These are phyloP conservation scores for Canariomyces notabilis DNA, from an alignment of 2,329 filamentous ascomycete species.

Conservation along the genomic window DNA sequence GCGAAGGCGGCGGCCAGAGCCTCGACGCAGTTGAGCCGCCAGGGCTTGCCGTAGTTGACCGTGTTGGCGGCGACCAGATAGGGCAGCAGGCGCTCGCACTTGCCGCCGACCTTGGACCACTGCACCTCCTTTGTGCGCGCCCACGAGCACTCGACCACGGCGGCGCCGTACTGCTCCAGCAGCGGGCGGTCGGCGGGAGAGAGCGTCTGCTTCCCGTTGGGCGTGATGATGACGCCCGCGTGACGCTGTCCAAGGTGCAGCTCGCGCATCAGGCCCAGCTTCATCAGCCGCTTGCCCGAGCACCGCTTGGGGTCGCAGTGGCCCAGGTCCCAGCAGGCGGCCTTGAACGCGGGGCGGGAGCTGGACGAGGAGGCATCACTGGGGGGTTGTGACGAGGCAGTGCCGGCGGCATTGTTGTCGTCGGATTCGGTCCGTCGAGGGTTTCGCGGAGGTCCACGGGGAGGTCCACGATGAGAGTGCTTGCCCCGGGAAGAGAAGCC, in stretches of 20 bases:
- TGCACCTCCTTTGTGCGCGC: slow-evolving; percentile 87
- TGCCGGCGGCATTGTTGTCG: slow-evolving; percentile 30
- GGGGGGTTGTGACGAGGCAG: slow-evolving; percentile 35
- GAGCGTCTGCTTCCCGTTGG: slow-evolving; percentile 82
- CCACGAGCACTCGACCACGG: slow-evolving; percentile 97
- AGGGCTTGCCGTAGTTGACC: slow-evolving; percentile 95
- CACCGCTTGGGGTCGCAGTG: slow-evolving; percentile 97
- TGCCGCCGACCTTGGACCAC: slow-evolving; percentile 85
- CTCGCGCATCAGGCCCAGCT: slow-evolving; percentile 87
- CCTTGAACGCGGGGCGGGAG: slow-evolving; percentile 64
- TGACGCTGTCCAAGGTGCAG: slow-evolving; percentile 89
- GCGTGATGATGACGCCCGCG: slow-evolving; percentile 86
- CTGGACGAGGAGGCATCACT: slow-evolving; percentile 32
- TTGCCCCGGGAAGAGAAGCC: slow-evolving; percentile 67
- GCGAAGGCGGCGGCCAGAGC: slow-evolving; percentile 87
- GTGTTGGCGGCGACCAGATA: slow-evolving; percentile 96
- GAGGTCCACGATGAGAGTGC: slow-evolving; percentile 56
- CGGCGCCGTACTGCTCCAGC: slow-evolving; percentile 83
- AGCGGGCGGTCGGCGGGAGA: slow-evolving; percentile 78
- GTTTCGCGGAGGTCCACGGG: slow-evolving; percentile 54
- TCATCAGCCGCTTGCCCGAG: slow-evolving; percentile 91
- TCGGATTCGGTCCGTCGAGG: slow-evolving; percentile 42
- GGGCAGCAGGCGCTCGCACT: slow-evolving; percentile 83
- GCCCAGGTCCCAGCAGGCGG: slow-evolving; percentile 95
- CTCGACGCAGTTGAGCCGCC: slow-evolving; percentile 93